Percentiles rank a stretch among this genome's conserved stretches.
Conservation (phyloP, 2,329 filamentous ascomycete genomes). For the Stagonosporopsis cucurbitacearum region DNA sequence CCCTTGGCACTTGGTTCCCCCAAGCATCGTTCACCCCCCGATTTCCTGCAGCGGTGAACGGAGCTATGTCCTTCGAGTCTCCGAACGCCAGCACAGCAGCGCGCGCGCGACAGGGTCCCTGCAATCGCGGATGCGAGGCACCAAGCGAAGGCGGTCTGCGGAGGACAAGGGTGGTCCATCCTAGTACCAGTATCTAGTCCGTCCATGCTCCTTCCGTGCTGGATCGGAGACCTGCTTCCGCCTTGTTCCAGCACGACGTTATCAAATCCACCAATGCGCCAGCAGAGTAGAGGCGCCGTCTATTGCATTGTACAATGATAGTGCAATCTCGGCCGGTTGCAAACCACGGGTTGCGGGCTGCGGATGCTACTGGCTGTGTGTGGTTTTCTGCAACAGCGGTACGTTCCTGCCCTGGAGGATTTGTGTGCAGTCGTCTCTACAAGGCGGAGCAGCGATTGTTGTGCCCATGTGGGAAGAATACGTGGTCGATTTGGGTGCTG, state of each 20-base stretch:
- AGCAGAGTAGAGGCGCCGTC: neutral
- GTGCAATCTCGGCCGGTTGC: no score
- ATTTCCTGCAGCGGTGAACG: constrained; percentile 26
- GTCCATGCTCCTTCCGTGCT: constrained; percentile 25
- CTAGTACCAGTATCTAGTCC: no score
- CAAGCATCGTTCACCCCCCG: constrained; percentile 3
- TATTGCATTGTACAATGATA: no score
- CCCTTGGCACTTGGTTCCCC: neutral
- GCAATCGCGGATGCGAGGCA: constrained; percentile 15
- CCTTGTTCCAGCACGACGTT: constrained; percentile 4
- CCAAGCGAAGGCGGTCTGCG: constrained; percentile 30
- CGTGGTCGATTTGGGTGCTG: no score
- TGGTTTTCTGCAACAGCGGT: constrained; percentile 5
- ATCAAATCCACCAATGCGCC: constrained; percentile 4
- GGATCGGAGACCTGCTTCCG: constrained; percentile 33
- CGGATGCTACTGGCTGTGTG: constrained; percentile 19
- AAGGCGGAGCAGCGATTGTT: no score
- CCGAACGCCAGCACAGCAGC: constrained; percentile 14
- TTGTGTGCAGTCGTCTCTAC: constrained; percentile 12
- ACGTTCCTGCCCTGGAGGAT: constrained; percentile 24
- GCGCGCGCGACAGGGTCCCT: constrained; percentile 18
- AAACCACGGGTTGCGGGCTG: constrained; percentile 21
- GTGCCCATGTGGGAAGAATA: neutral
- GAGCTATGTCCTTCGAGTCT: constrained; percentile 1
- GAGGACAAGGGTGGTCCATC: constrained; percentile 30